phyloP scores from a whole-genome alignment of 495 filamentous ascomycete genomes.

The Penicillium maclennaniae region DNA sequence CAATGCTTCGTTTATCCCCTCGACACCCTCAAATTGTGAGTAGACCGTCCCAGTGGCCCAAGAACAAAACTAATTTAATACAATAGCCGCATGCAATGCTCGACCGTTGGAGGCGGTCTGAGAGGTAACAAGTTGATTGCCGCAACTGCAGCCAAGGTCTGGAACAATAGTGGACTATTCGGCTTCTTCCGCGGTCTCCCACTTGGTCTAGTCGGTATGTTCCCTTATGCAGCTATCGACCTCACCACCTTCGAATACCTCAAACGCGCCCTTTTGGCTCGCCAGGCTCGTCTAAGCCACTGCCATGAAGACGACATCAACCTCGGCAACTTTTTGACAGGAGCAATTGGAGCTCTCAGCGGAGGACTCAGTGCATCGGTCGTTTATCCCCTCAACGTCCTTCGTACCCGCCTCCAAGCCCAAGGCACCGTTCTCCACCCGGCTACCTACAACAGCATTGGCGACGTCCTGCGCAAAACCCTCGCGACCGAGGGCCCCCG shows the following conservation, averaged over 20 bases:
- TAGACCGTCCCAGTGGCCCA: neutral
- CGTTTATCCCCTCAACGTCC: slow-evolving; percentile 93
- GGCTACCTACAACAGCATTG: slow-evolving; percentile 80
- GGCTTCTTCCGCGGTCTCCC: slow-evolving; percentile 89
- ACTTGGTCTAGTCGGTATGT: slow-evolving; percentile 91
- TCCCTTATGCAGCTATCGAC: slow-evolving; percentile 96
- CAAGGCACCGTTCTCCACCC: slow-evolving; percentile 93
- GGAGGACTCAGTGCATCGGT: slow-evolving; percentile 90
- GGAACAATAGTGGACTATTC: slow-evolving; percentile 64
- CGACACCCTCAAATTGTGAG: slow-evolving; percentile 94
- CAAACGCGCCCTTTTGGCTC: slow-evolving; percentile 66
- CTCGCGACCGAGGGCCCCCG: slow-evolving; percentile 75
- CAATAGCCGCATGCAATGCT: slow-evolving; percentile 83
- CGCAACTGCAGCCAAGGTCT: slow-evolving; percentile 80
- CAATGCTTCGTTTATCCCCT: slow-evolving; percentile 96
- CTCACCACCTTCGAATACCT: slow-evolving; percentile 91
- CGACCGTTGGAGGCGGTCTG: slow-evolving; percentile 79
- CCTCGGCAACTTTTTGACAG: slow-evolving; percentile 72
- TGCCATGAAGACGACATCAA: slow-evolving; percentile 79
- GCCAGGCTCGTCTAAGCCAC: slow-evolving; percentile 63
- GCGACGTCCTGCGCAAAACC: slow-evolving; percentile 80
- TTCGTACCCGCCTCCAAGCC: slow-evolving; percentile 89
- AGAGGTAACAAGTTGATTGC: slow-evolving; percentile 81
- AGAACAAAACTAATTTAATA: neutral
- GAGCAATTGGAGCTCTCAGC: slow-evolving; percentile 79